Evolutionary conservation across 768 basidiomycete species (phyloP).

Genomic region (Pleurotus ostreatus): DNA sequence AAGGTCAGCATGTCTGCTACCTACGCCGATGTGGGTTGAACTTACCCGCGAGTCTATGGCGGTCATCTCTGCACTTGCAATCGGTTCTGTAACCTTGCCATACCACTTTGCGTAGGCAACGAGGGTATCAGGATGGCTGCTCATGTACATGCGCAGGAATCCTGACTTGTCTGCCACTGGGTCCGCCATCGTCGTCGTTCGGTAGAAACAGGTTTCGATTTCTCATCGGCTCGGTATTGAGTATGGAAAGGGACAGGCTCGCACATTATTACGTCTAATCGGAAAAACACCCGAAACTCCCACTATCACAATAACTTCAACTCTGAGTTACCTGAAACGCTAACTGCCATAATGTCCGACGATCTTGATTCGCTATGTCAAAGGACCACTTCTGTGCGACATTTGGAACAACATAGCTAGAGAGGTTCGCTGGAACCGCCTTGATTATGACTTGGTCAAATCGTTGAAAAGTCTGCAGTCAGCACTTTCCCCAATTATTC

Average conservation of each 20-base stretch:
- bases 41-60: constrained; percentile 63
- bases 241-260: too few species aligned
- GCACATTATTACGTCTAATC: too few species aligned
- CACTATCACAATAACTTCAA: too few species aligned
- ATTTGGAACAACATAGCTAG: constrained; percentile 29
- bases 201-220: not conserved
- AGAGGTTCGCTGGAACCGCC: constrained; percentile 26
- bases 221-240: too few species aligned
- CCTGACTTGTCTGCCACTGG: constrained; percentile 71
- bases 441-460: constrained; percentile 23
- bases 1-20: not conserved
- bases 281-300: too few species aligned
- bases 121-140: constrained; percentile 76
- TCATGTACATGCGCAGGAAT: constrained; percentile 85
- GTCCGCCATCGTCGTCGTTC: constrained; percentile 46
- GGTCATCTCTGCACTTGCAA: constrained; percentile 66
- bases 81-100: constrained; percentile 54
- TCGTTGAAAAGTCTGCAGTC: constrained; percentile 27
- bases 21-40: not conserved
- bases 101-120: constrained; percentile 81
- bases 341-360: not conserved
- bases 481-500: constrained; percentile 3
- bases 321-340: too few species aligned
- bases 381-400: constrained; percentile 22
- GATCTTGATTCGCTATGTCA: not conserved